These are phyloP conservation scores for Orbilia brochopaga DNA, from an alignment of 2,329 filamentous ascomycete species.

Conservation along the genomic window DNA sequence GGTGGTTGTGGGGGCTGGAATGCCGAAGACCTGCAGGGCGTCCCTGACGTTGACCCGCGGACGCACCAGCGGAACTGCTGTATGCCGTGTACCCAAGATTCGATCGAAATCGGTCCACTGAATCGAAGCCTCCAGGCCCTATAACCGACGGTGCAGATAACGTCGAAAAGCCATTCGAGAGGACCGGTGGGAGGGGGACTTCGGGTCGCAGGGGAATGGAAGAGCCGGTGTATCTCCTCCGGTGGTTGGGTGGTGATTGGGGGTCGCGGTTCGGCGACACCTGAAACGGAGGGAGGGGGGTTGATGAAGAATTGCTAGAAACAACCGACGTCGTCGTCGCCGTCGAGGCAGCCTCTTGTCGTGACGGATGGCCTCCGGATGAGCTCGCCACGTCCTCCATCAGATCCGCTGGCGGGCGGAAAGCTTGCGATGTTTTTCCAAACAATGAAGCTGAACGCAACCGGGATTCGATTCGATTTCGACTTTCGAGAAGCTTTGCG, in stretches of 20 bases:
- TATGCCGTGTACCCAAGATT: slow-evolving; percentile 38
- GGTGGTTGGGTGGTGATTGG: slow-evolving; percentile 45
- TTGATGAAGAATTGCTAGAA: slow-evolving; percentile 23
- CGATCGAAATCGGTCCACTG: slow-evolving; percentile 34
- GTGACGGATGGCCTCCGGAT: slow-evolving; percentile 48
- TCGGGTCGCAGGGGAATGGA: slow-evolving; percentile 45
- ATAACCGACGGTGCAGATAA: slow-evolving; percentile 45
- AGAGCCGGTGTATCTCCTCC: slow-evolving; percentile 41
- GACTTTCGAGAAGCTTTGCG: slow-evolving; percentile 21
- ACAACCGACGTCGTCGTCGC: slow-evolving; percentile 14
- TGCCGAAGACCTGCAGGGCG: slow-evolving; percentile 43
- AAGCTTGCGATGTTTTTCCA: slow-evolving; percentile 36
- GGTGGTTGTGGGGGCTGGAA: slow-evolving; percentile 47
- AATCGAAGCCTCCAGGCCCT: slow-evolving; percentile 36
- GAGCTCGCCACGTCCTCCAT: slow-evolving; percentile 49
- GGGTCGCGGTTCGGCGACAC: slow-evolving; percentile 25
- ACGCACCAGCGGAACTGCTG: slow-evolving; percentile 6
- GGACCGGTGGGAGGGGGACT: slow-evolving; percentile 28
- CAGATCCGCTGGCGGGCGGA: slow-evolving; percentile 48
- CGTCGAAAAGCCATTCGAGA: slow-evolving; percentile 42
- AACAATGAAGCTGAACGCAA: slow-evolving; percentile 21
- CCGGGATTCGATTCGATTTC: slow-evolving; percentile 7
- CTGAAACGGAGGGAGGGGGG: slow-evolving; percentile 16
- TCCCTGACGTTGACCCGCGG: slow-evolving; percentile 38
- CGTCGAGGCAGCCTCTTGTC: slow-evolving; percentile 18